phyloP scores from a whole-genome alignment of 371 early-diverging fungal species.

The Chytridiales sp. region DNA sequence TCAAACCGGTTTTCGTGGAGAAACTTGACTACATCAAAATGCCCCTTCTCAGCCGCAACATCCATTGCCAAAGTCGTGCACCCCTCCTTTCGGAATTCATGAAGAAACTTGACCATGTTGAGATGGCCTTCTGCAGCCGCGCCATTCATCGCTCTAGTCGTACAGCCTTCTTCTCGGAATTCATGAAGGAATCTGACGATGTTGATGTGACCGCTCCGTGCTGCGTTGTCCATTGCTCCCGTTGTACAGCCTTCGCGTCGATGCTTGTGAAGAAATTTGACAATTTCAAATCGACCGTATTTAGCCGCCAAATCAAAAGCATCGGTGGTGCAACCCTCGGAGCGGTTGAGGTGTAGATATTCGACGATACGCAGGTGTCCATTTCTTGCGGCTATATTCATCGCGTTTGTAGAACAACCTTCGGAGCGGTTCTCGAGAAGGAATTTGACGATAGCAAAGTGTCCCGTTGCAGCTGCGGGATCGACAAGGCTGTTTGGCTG shows the following conservation, averaged over 20 bases:
- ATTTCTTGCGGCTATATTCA: slow-evolving; percentile 1
- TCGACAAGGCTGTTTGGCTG: no score
- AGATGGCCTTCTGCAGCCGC: slow-evolving; percentile 8
- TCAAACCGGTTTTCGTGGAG: not conserved
- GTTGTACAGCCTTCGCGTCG: not conserved
- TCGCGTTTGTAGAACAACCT: slow-evolving; percentile 2
- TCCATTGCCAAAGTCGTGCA: slow-evolving; percentile 6
- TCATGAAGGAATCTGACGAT: not conserved
- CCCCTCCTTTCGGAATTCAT: slow-evolving; percentile 4
- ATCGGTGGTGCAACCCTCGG: no score
- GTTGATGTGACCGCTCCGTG: not conserved
- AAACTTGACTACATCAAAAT: slow-evolving; percentile 7
- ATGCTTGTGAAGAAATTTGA: no score
- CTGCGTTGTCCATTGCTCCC: slow-evolving; percentile 9
- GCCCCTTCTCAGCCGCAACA: slow-evolving; percentile 1
- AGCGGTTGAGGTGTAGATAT: not conserved
- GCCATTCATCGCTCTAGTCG: not conserved
- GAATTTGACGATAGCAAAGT: slow-evolving; percentile 4
- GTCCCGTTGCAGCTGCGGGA: slow-evolving; percentile 1
- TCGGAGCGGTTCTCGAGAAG: slow-evolving; percentile 1
- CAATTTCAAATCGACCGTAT: no score
- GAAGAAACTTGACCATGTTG: not conserved
- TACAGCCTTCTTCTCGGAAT: slow-evolving; percentile 5
- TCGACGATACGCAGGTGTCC: not conserved
- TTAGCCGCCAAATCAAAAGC: no score